Base-by-base conservation (phyloP, 345 rosid species). In the Lepidium didymum region DNA sequence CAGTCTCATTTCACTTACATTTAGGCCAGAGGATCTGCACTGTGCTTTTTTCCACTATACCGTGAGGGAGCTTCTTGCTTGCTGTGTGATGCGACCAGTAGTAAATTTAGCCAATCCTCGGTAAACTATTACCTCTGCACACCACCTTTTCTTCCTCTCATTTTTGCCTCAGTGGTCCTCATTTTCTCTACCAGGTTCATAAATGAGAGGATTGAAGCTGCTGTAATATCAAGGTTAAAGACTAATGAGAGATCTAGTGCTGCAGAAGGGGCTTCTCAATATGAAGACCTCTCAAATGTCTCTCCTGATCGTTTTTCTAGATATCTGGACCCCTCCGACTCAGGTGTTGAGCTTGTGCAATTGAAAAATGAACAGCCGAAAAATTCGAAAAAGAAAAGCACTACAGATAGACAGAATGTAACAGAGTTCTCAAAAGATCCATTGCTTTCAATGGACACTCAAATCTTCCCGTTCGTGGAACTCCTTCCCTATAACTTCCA, bases 281-380 rank as follows among this genome's bases (percentile, higher is more conserved):
- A 85, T 71, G 83, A 84, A 69, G 89, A 82, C 42, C 79, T 87
- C 76, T 69, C 87, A 38, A 81, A 77, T 60, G 81, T 82, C 54
- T 69, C 92, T 25, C 67, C 84, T 69, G 94, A 95, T 81, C 87
- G 83, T 62, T 91, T 89, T 76, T 78, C 89, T 14, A 81, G 78
- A 73, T 54, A 83, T 75, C 42, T 82, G 65, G 99, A 95, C 81
- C 98, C 98, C 62, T 80, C 96, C 60, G 91, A 57, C 43, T 82
- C 85, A 67, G 98, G 96, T 54, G 98, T 95, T 68, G 99, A 95
- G 78, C 98, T 95, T 73, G 90, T 91, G 73, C 90, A 76, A 56
- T 76, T 95, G 46, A 91, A 85, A 84, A 80, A 73, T 61, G 81
- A 83, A 67, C 83, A 81, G 68, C 54, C 83, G 47, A 79, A 66